Evolutionary conservation across 495 filamentous ascomycete genomes (phyloP).

Genomic region (Daldinia vernicosa): DNA sequence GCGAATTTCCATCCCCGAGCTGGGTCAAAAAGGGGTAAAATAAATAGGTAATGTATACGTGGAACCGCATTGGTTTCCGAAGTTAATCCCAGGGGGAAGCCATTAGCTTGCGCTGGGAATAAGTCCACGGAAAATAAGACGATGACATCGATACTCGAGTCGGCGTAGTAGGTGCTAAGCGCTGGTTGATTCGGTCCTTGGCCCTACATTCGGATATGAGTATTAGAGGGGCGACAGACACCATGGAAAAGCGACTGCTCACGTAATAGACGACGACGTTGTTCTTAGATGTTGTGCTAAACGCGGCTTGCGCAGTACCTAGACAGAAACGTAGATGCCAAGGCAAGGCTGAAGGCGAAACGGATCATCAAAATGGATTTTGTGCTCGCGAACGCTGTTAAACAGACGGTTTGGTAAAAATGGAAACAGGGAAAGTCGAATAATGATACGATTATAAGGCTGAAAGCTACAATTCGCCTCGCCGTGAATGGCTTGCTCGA

Average conservation of each 20-base stretch:
- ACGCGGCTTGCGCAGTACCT: conserved; percentile 27
- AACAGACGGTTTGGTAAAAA: not conserved
- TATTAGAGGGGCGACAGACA: not conserved
- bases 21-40: not conserved
- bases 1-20: not conserved
- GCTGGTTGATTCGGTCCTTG: conserved; percentile 55
- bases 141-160: conserved; percentile 71
- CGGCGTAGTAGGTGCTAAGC: conserved; percentile 66
- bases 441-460: not conserved
- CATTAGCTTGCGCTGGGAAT: conserved; percentile 66
- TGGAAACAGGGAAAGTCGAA: not conserved
- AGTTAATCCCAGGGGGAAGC: conserved; percentile 69
- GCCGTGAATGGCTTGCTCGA: not conserved
- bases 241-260: conserved; percentile 17
- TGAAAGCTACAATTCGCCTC: not conserved
- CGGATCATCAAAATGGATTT: conserved; percentile 10
- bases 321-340: conserved; percentile 10
- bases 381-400: not conserved
- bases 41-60: conserved; percentile 2
- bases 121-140: conserved; percentile 70
- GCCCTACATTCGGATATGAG: conserved; percentile 46
- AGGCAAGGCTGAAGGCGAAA: conserved; percentile 6
- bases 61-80: conserved; percentile 70
- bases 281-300: conserved; percentile 39
- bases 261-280: conserved; percentile 67